Evolutionary conservation across 2,329 filamentous ascomycete genomes (phyloP).

Genomic region (Aspergillus clavatus): DNA sequence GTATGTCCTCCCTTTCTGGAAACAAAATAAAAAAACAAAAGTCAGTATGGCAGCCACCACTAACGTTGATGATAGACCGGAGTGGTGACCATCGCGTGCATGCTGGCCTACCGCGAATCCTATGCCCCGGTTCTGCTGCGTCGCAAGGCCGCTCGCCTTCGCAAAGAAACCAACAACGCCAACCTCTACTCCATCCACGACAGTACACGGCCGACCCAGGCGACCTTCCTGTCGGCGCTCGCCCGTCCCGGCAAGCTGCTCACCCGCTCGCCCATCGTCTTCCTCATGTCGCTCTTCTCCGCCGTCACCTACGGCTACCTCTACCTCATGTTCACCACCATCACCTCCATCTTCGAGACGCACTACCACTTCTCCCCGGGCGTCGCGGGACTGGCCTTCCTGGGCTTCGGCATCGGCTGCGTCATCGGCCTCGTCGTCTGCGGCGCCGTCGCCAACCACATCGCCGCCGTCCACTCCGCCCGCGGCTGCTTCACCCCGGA

Average conservation of each 20-base stretch:
- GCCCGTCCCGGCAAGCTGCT: slow-evolving; percentile 39
- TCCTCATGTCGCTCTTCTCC: slow-evolving; percentile 45
- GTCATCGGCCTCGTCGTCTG: slow-evolving; percentile 24
- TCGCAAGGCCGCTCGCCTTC: slow-evolving; percentile 18
- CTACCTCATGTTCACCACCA: slow-evolving; percentile 48
- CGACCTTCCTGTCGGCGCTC: slow-evolving; percentile 39
- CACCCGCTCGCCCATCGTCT: slow-evolving; percentile 27
- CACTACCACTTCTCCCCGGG: slow-evolving; percentile 42
- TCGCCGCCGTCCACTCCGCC: slow-evolving; percentile 19
- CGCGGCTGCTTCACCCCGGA: slow-evolving; percentile 34
- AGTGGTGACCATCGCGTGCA: slow-evolving; percentile 11
- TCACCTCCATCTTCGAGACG: slow-evolving; percentile 43
- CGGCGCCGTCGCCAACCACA: slow-evolving; percentile 17
- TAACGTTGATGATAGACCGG: slow-evolving; percentile 5
- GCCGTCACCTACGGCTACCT: slow-evolving; percentile 48
- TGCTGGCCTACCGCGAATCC: slow-evolving; percentile 23
- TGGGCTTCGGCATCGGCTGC: slow-evolving; percentile 41
- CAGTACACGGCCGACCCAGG: slow-evolving; percentile 28
- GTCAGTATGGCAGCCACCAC: too few species aligned
- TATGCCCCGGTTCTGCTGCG: slow-evolving; percentile 23
- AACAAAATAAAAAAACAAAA: too few species aligned
- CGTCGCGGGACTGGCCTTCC: slow-evolving; percentile 39
- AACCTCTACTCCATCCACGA: slow-evolving; percentile 19
- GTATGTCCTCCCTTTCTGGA: neutral
- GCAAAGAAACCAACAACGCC: slow-evolving; percentile 19